Evolutionary conservation across 2,329 filamentous ascomycete genomes (phyloP).

Genomic region (Colletotrichum viniferum): DNA sequence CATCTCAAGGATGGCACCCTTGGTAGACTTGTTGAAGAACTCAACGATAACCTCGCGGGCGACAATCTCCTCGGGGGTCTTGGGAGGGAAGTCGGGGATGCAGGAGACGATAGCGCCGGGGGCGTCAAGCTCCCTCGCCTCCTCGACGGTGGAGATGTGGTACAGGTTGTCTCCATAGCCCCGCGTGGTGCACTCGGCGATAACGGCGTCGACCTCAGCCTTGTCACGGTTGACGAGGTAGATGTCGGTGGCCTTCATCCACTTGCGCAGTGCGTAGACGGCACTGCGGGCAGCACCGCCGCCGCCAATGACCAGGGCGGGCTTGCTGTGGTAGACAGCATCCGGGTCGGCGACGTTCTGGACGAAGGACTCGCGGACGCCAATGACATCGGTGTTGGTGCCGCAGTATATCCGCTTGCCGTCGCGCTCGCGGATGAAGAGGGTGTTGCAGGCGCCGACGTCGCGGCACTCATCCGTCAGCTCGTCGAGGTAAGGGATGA

Average conservation of each 20-base stretch:
- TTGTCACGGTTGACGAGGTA: constrained; percentile 80
- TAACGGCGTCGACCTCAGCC: constrained; percentile 68
- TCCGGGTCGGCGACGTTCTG: constrained; percentile 55
- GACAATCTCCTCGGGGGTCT: constrained; percentile 63
- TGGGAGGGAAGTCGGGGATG: constrained; percentile 77
- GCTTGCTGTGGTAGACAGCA: constrained; percentile 57
- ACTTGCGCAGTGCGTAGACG: constrained; percentile 75
- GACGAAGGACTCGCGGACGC: constrained; percentile 74
- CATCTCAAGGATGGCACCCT: constrained; percentile 79
- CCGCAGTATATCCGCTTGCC: constrained; percentile 65
- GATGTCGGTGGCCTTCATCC: constrained; percentile 69
- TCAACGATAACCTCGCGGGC: constrained; percentile 61
- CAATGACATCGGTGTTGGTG: constrained; percentile 82
- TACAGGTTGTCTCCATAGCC: constrained; percentile 65
- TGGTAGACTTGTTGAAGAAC: constrained; percentile 51
- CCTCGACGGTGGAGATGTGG: constrained; percentile 64
- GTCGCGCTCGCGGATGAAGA: constrained; percentile 64
- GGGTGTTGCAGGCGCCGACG: constrained; percentile 81
- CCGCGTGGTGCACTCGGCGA: constrained; percentile 63
- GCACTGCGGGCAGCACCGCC: constrained; percentile 81
- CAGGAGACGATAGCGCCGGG: constrained; percentile 75
- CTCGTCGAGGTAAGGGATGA: constrained; percentile 74
- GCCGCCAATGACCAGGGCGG: constrained; percentile 76
- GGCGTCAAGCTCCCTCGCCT: constrained; percentile 61
- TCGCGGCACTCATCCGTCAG: constrained; percentile 74